A percentile compares a stretch with the other conserved stretches of the same genome.
These are phyloP conservation scores for Mycena olivaceomarginata DNA, from an alignment of 768 basidiomycete species.

Conservation along the genomic window DNA sequence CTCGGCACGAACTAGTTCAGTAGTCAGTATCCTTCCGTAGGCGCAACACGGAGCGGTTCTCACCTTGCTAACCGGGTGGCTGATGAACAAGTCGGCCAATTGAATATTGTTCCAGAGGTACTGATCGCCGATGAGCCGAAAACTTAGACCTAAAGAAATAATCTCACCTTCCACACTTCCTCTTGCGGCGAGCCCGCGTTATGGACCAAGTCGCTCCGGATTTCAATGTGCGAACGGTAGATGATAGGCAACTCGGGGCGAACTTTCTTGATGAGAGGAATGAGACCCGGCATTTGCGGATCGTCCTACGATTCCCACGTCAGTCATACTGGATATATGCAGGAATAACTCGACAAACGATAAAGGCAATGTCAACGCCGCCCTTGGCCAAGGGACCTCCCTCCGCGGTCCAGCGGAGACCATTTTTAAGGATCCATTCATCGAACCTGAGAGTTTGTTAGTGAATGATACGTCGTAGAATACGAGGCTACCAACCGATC, in stretches of 20 bases:
- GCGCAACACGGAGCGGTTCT: no score
- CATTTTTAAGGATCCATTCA: constrained; percentile 94
- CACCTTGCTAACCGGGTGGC: constrained; percentile 45
- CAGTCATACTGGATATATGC: constrained; percentile 7
- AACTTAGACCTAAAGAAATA: not conserved
- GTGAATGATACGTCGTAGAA: not conserved
- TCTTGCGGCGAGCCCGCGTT: constrained; percentile 88
- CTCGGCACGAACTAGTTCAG: constrained; percentile 85
- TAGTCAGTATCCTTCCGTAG: no score
- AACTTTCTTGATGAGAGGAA: constrained; percentile 92
- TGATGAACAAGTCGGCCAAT: constrained; percentile 93
- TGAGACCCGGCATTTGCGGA: constrained; percentile 96
- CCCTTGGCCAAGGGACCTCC: constrained; percentile 90
- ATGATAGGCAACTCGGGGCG: constrained; percentile 92
- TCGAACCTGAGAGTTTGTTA: constrained; percentile 69
- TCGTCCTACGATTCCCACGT: constrained; percentile 68
- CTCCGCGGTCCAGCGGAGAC: constrained; percentile 89
- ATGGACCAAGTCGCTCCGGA: constrained; percentile 91
- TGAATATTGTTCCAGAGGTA: constrained; percentile 96
- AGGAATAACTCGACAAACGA: constrained; percentile 68
- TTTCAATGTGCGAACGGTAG: constrained; percentile 97
- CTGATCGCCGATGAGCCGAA: constrained; percentile 55
- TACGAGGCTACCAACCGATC: constrained; percentile 52
- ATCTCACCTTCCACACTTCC: constrained; percentile 80
- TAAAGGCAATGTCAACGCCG: constrained; percentile 92